Percentiles rank a stretch among this genome's conserved stretches.
Conservation (phyloP, 2,329 filamentous ascomycete species). For the Aspergillus sp. region DNA sequence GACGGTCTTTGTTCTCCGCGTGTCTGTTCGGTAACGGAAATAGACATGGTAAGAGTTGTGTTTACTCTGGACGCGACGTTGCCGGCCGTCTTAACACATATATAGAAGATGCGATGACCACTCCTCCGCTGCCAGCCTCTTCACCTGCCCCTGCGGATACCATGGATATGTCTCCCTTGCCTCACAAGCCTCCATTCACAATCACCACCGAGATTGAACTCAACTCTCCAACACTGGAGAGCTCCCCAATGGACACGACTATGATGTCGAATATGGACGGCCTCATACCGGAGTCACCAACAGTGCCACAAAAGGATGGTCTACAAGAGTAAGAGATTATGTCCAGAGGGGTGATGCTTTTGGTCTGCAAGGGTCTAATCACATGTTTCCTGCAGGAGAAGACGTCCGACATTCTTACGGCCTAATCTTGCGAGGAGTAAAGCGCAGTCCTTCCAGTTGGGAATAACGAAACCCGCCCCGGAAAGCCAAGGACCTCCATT, state of each 20-base stretch:
- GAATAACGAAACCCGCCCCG: conserved; percentile 63
- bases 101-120: conserved; percentile 73
- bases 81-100: conserved; percentile 27
- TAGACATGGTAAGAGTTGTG: conserved; percentile 58
- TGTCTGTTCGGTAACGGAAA: conserved; percentile 66
- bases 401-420: conserved; percentile 70
- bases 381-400: conserved; percentile 55
- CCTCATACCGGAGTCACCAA: conserved; percentile 45
- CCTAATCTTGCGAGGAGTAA: conserved; percentile 77
- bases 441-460: conserved; percentile 69
- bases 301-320: conserved; percentile 35
- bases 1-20: conserved; percentile 80
- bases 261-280: conserved; percentile 43
- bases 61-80: neutral
- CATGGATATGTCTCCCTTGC: conserved; percentile 93
- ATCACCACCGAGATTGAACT: conserved; percentile 65
- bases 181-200: conserved; percentile 77
- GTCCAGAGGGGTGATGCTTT: conserved; percentile 1
- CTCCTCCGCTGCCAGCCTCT: conserved; percentile 81
- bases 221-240: conserved; percentile 71
- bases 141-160: conserved; percentile 76
- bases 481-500: conserved; percentile 74
- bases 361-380: conserved; percentile 26
- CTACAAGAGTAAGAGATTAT: conserved; percentile 41
- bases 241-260: conserved; percentile 50